Evolutionary conservation across 1,139 yeast species (phyloP).

Genomic region (Magnusiomyces sp.): DNA sequence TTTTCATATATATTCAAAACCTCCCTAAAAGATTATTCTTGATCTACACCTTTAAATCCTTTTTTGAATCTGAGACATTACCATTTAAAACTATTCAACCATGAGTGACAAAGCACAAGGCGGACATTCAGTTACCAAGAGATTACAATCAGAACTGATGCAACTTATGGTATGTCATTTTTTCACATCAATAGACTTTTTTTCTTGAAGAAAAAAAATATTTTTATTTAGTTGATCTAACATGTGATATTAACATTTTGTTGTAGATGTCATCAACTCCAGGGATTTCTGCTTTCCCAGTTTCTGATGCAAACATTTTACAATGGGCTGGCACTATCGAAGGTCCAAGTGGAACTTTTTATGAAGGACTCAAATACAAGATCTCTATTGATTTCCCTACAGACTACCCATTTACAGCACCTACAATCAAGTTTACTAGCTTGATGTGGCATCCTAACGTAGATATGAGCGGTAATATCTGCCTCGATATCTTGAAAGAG

Average conservation of each 20-base stretch:
- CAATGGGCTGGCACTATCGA: constrained; percentile 55
- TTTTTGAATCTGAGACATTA: no score
- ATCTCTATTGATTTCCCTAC: constrained; percentile 48
- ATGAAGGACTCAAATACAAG: constrained; percentile 48
- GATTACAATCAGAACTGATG: constrained; percentile 43
- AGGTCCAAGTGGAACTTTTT: constrained; percentile 57
- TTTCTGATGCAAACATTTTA: constrained; percentile 43
- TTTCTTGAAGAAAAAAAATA: no score
- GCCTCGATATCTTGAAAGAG: constrained; percentile 46
- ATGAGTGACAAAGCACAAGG: constrained; percentile 24
- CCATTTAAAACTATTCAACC: constrained; percentile 15
- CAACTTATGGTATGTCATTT: constrained; percentile 43
- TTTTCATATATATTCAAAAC: neutral
- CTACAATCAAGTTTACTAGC: constrained; percentile 50
- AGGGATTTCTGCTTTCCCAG: constrained; percentile 48
- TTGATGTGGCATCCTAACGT: constrained; percentile 72
- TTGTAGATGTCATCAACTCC: constrained; percentile 39
- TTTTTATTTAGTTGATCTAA: no score
- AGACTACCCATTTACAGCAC: constrained; percentile 55
- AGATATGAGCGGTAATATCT: constrained; percentile 55
- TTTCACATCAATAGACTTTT: no score
- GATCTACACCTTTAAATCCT: neutral
- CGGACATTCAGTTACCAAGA: constrained; percentile 39
- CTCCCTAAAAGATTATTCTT: neutral
- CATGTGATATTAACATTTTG: neutral